Evolutionary conservation across 2,329 filamentous ascomycete genomes (phyloP).

Genomic region (Malbranchea cinnamomea): DNA sequence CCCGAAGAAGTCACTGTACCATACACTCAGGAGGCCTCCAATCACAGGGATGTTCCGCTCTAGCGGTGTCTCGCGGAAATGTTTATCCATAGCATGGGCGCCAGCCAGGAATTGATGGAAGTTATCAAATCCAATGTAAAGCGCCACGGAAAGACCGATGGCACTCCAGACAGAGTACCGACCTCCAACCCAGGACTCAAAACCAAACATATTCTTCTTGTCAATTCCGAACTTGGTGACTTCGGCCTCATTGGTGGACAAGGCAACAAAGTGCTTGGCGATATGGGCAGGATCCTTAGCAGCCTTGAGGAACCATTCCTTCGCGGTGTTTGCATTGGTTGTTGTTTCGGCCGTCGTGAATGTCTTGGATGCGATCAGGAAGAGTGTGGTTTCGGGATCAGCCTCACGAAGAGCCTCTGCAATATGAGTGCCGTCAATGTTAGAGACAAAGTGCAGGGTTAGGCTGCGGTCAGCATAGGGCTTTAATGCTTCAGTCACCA

Average conservation of each 20-base stretch:
- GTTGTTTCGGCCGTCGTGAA: conserved; percentile 97
- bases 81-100: conserved; percentile 95
- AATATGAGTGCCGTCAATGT: conserved; percentile 98
- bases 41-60: conserved; percentile 91
- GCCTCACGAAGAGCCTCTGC: conserved; percentile 79
- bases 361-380: conserved; percentile 96
- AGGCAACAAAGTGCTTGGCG: conserved; percentile 95
- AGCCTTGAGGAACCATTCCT: conserved; percentile 85
- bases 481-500: conserved; percentile 97
- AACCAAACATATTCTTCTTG: conserved; percentile 98
- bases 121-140: conserved; percentile 96
- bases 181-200: conserved; percentile 96
- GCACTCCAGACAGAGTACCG: conserved; percentile 98
- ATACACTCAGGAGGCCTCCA: conserved; percentile 85
- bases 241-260: conserved; percentile 89
- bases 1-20: conserved; percentile 98
- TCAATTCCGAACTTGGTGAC: conserved; percentile 99
- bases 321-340: conserved; percentile 94
- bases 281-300: conserved; percentile 62
- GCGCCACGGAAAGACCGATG: conserved; percentile 83
- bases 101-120: conserved; percentile 92
- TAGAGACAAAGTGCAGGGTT: conserved; percentile 96
- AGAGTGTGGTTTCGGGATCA: conserved; percentile 94
- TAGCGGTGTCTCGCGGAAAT: conserved; percentile 82
- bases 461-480: conserved; percentile 74